Percentiles rank a stretch among this genome's conserved stretches.
Conservation (phyloP, 805 yeast species). For the Saccharomycopsis malanga region DNA sequence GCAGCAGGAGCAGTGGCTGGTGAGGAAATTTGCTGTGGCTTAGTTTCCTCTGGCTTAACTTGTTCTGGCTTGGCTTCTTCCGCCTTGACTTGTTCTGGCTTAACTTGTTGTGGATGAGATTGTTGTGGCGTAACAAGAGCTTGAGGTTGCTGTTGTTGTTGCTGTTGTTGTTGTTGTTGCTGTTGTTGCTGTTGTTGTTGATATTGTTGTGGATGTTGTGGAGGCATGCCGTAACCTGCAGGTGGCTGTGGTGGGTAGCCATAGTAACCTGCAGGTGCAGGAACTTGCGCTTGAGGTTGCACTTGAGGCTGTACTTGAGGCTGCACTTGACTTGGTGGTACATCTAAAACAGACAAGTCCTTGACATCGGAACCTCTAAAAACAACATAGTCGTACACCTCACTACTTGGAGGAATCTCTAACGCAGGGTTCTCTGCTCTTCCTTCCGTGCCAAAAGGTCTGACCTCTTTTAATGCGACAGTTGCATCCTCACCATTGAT, state of each 20-base stretch:
- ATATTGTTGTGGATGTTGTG: conserved; percentile 21
- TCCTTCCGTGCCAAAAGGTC: conserved; percentile 89
- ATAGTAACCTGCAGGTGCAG: conserved; percentile 15
- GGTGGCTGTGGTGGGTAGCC: conserved; percentile 13
- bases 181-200: conserved; percentile 20
- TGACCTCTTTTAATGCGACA: conserved; percentile 71
- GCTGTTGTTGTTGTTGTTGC: conserved; percentile 18
- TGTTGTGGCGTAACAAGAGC: too few species aligned
- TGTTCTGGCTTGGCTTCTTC: background rate
- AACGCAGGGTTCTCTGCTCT: conserved; percentile 61
- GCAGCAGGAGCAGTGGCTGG: conserved; percentile 1
- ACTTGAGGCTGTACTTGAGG: conserved; percentile 35
- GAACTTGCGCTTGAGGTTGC: conserved; percentile 21
- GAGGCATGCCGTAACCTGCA: conserved; percentile 20
- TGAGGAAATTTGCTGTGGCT: conserved; percentile 4
- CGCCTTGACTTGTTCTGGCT: background rate
- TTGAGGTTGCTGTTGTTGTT: conserved; percentile 9
- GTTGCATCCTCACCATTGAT: conserved; percentile 89
- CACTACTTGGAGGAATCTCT: conserved; percentile 66
- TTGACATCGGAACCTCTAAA: conserved; percentile 91
- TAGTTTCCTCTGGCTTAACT: background rate
- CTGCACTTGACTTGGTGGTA: conserved; percentile 54
- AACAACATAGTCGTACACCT: conserved; percentile 66
- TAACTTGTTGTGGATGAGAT: conserved; percentile 16
- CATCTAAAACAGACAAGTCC: conserved; percentile 78